Evolutionary conservation across 2,329 filamentous ascomycete species (phyloP).

Genomic region (Neopestalotiopsis clavispora): DNA sequence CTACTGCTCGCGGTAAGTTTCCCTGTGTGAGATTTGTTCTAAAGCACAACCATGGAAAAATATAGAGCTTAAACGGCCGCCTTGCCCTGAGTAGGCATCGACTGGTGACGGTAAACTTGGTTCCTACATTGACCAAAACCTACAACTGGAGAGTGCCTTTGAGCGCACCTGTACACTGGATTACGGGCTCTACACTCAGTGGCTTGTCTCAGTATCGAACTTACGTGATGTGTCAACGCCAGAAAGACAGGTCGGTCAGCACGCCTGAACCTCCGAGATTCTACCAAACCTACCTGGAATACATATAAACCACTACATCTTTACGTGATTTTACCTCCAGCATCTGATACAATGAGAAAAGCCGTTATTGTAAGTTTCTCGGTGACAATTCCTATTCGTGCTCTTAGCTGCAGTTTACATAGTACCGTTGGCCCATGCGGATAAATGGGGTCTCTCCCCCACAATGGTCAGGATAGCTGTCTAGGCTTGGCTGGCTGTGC

Average conservation of each 20-base stretch:
- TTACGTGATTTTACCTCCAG: neutral
- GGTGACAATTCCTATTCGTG: conserved; percentile 6
- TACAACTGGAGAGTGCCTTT: neutral
- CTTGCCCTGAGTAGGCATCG: neutral
- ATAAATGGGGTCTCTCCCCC: conserved; percentile 11
- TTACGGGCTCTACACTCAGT: too few relatives aligned
- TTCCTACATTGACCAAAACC: neutral
- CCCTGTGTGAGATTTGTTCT: neutral
- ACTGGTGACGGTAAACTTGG: neutral
- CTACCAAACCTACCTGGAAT: too few relatives aligned
- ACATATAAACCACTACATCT: neutral
- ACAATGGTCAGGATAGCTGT: neutral
- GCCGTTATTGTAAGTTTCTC: neutral
- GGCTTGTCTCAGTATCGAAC: neutral
- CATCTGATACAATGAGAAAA: neutral
- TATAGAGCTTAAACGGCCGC: neutral
- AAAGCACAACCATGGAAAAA: neutral
- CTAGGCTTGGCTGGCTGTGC: neutral
- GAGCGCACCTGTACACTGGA: too few relatives aligned
- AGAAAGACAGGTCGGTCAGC: neutral
- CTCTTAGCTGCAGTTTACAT: conserved; percentile 1
- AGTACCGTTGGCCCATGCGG: conserved; percentile 4
- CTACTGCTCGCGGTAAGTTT: neutral
- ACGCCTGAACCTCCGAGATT: neutral
- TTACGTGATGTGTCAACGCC: neutral